Base-by-base conservation (phyloP, 768 basidiomycete genomes). In the Boletales sp. region DNA sequence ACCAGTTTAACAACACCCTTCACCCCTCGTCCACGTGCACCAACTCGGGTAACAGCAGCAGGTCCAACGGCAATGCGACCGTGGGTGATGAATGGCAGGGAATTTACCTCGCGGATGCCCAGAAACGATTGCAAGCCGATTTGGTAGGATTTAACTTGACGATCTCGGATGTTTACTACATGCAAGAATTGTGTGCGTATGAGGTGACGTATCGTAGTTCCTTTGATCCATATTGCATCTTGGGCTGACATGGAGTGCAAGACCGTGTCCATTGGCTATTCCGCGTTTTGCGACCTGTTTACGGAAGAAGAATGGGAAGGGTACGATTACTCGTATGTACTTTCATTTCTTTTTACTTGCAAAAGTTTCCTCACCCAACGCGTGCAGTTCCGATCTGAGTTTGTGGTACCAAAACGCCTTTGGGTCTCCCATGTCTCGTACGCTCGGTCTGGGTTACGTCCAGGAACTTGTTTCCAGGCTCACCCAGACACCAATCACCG, bases 241-340 rank as follows among this genome's bases (percentile, higher is more conserved):
- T 21, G 21, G n/a, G 32, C 48, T 52, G 39, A 58, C 21, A 2
- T 17, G 32, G 14, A n/a, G 7, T n/a, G 28, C 38, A 47, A 90
- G 87, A 94, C 94, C 15, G 94, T 95, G 40, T 88, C 91, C 0
- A 75, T 95, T 11, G 93, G 91, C 9, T 94, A 91, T 63, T 93
- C 90, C 14, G 86, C 84, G 55, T 97, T 94, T 70, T 97, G 93
- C 56, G 83, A 84, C 48, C 72, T 96, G 3, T 97, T 97, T 68
- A 92, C 90, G 0, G 78, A 86, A 59, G 83, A 90, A 39, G 94
- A 96, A 68, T 97, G 93, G 94, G 85, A 89, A 63, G 91, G 91
- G 0, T 95, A 93, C 65, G 80, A 90, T 64, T 95, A 96, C 54
- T 77, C 86, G 81, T 90, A 56, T 49, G 86, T 71, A 2, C 11